Evolutionary conservation across 83 land plant genomes (phyloP).

Genomic region (Thuja plicata): DNA sequence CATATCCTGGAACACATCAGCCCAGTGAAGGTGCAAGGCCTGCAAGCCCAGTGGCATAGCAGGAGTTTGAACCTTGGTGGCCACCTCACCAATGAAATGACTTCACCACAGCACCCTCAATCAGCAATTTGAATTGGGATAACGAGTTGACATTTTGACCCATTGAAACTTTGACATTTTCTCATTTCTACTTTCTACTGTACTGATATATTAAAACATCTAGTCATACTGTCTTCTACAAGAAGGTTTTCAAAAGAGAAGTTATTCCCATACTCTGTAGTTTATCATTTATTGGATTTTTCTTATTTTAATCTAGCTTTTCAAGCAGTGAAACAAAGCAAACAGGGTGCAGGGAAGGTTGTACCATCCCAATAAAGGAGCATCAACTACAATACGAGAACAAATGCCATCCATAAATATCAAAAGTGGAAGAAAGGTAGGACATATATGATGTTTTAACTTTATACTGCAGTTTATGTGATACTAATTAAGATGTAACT

Average conservation of each 20-base stretch:
- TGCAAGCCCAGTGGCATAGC: too few species aligned
- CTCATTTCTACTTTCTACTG: not conserved
- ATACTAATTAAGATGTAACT: not conserved
- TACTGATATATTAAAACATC: not conserved
- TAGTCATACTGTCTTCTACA: too few species aligned
- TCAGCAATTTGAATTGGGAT: too few species aligned
- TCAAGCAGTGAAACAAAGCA: not conserved
- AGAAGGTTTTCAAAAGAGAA: too few species aligned
- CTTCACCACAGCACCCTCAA: too few species aligned
- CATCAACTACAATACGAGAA: not conserved
- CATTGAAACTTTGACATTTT: not conserved
- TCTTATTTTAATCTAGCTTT: not conserved
- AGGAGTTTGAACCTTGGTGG: too few species aligned
- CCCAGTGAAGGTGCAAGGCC: too few species aligned
- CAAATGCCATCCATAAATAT: not conserved
- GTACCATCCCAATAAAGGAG: not conserved
- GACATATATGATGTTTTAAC: not conserved
- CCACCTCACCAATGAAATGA: too few species aligned
- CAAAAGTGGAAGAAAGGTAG: not conserved
- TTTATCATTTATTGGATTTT: not conserved
- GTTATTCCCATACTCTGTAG: not conserved
- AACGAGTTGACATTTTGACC: too few species aligned
- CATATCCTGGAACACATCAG: too few species aligned
- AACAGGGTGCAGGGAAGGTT: not conserved
- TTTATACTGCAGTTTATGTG: not conserved